Evolutionary conservation across 768 basidiomycete species (phyloP).

Genomic region (Paxillus rubicundulus): DNA sequence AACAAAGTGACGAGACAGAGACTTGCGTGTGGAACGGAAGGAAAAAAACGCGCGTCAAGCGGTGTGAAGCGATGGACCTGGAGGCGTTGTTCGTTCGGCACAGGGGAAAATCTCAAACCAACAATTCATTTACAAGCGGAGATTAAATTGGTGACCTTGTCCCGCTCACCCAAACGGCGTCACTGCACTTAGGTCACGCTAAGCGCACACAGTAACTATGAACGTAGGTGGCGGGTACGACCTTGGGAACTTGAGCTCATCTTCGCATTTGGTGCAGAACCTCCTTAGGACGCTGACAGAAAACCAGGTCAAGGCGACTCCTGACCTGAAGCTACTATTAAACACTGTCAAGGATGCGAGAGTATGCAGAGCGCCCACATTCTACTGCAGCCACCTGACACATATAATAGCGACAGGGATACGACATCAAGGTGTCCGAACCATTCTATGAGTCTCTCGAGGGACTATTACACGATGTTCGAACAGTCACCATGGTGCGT

Average conservation of each 20-base stretch:
- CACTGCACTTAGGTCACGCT: conserved; percentile 25
- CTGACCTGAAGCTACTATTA: conserved; percentile 79
- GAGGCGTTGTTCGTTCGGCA: too few relatives aligned
- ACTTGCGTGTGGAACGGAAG: too few relatives aligned
- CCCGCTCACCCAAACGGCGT: conserved; percentile 34
- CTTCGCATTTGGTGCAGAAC: conserved; percentile 50
- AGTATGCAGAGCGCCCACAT: conserved; percentile 49
- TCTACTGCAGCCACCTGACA: conserved; percentile 19
- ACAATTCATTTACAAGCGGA: conserved; percentile 20
- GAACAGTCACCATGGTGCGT: conserved; percentile 67
- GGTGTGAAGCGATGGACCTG: too few relatives aligned
- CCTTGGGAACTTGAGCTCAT: background rate
- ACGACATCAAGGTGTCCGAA: conserved; percentile 74
- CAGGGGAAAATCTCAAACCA: too few relatives aligned
- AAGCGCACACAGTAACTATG: conserved; percentile 27
- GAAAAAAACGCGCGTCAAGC: too few relatives aligned
- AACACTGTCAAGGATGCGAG: conserved; percentile 84
- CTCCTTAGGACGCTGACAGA: conserved; percentile 85
- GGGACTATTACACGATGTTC: conserved; percentile 81
- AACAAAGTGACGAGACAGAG: too few relatives aligned
- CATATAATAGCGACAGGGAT: conserved; percentile 39
- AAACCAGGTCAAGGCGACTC: conserved; percentile 61
- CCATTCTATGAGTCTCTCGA: conserved; percentile 95
- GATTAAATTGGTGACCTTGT: conserved; percentile 28
- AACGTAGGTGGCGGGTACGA: conserved; percentile 13